Base-by-base conservation (phyloP, 1,284 basidiomycete genomes). In the Tausonia pullulans region DNA sequence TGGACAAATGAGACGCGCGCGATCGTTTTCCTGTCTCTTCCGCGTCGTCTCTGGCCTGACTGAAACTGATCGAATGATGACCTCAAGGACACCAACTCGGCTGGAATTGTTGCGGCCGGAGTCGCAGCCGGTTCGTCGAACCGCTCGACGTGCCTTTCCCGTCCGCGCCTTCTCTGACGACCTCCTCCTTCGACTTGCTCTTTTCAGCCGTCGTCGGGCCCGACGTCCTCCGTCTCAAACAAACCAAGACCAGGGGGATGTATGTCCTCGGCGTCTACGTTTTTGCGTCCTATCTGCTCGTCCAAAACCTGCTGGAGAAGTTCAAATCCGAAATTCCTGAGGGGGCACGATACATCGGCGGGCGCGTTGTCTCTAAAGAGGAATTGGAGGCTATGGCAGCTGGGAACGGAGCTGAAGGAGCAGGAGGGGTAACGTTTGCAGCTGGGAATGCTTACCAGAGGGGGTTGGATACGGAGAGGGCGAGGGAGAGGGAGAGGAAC, bases 251-350 rank as follows among this genome's bases (percentile, higher is more conserved):
- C 8, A 6, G 11, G 5, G 40, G 55, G 41, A 41, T 43, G 6
- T 49, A 45, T 14, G 55, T 52, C 1, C 60, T 65, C 39, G 55
- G 55, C 9, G 62, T 60, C 2, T 65, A 60, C 60, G 14, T 48
- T 13, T 6, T 56, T 16, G 40, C 58, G 52, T 54, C 58, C 41
- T 55, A 11, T 46, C 27, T 43, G 43, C 49, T 52, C 16, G 56
- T 58, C 16, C 11, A 27, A 8, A 50, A 63, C 46, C 50, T 64
- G 14, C 41, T 27, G 4, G 50, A 61, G 40, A 52, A 41, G 50
- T 61, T 27, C 40, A 8, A 13, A 10, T 50, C 40, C 7, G 9
- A n/a, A 9, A 14, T 8, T 52, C 27, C 27, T 27, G 27, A 27
- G 27, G 27, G 27, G 27, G 27, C 27, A 27, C 27, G 27, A 27